Percentiles rank a stretch among this genome's conserved stretches.
Evolutionary conservation across 2,329 filamentous ascomycete species (phyloP).

Genomic region (Verticillium zaregamsianum): DNA sequence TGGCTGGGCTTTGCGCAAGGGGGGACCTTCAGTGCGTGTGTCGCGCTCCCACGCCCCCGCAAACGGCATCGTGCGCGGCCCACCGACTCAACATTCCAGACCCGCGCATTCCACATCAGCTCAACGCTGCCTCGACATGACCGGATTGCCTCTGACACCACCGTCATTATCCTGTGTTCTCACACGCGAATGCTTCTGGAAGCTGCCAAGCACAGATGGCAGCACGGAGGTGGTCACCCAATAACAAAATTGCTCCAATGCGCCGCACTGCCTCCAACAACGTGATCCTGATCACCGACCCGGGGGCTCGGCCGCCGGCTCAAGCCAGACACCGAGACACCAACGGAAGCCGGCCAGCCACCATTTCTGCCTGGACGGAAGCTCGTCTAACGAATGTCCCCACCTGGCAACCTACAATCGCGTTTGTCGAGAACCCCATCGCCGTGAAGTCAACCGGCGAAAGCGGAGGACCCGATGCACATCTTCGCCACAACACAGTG

Average conservation of each 20-base stretch:
- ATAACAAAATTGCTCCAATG: no score
- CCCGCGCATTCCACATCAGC: background rate
- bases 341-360: background rate
- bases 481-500: no score
- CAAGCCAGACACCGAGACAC: background rate
- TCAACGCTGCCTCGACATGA: background rate
- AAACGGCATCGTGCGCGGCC: background rate
- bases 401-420: background rate
- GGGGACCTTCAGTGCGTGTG: background rate
- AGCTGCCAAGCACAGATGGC: background rate
- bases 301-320: background rate
- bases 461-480: no score
- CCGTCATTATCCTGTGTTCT: background rate
- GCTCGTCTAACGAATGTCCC: background rate
- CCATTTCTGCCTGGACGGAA: background rate
- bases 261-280: no score
- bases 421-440: no score
- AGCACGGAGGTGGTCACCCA: no score
- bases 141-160: background rate
- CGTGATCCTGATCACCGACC: no score
- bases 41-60: background rate
- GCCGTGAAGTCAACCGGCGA: no score
- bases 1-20: background rate
- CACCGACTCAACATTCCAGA: background rate
- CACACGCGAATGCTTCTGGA: background rate